Base-by-base conservation (phyloP, 2,329 filamentous ascomycete genomes). In the Daldinia eschscholtzii region DNA sequence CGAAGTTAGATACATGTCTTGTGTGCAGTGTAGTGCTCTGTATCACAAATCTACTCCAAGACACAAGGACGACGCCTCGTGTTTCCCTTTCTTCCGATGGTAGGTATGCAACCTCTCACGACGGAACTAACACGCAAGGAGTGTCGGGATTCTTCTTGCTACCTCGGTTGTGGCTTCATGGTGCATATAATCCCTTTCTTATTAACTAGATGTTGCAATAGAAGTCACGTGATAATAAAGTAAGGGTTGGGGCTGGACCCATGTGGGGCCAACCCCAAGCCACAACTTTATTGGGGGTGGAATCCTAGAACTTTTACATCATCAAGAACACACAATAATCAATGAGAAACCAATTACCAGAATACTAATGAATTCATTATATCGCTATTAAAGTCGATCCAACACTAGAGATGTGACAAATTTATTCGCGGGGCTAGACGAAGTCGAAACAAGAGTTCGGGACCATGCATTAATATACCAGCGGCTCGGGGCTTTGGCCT, bases 381-480 rank as follows among this genome's bases (percentile, higher is more conserved):
- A n/a, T n/a, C n/a, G n/a, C n/a, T n/a, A n/a, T n/a, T n/a, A n/a
- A n/a, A n/a, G n/a, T n/a, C n/a, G n/a, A n/a, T n/a, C n/a, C n/a
- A n/a, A n/a, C n/a, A n/a, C n/a, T n/a, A 39, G 26, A 7, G 18
- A 39, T 12, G 15, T 7, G 9, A 7, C 37, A 23, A 18, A 57
- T 15, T 12, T 30, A 55, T 37, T 61, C 20, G 33, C 23, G 20
- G 56, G 35, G 53, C 20, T 15, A 50, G 50, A 62, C 64, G 64
- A 70, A 33, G 64, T 68, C 61, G 58, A 70, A 68, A 70, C 61
- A 70, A 65, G 64, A 57, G 35, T 30, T 55, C 58, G 56, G 56
- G 41, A 13, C 30, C 39, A 20, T 13, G 52, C n/a, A 53, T 57
- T 23, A 23, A 52, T 30, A 44, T 53, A 44, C 15, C 52, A 28